Evolutionary conservation across 148 eudicot species (phyloP).

Genomic region (Nepenthes mirabilis): DNA sequence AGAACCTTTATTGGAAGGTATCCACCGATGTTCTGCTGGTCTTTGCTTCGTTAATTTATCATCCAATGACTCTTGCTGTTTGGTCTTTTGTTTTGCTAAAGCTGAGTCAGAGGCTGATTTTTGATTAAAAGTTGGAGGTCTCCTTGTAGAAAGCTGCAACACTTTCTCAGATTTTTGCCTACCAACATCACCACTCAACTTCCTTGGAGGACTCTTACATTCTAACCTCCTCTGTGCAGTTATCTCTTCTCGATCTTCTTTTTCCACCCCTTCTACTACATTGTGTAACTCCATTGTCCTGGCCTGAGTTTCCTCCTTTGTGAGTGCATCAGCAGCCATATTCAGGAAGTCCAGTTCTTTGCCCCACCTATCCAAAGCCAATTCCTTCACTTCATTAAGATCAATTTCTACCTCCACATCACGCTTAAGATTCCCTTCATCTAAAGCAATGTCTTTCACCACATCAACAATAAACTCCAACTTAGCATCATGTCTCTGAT

Average conservation of each 20-base stretch:
- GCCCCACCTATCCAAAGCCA: constrained; percentile 18
- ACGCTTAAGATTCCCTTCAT: constrained; percentile 12
- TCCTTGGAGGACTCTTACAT: constrained; percentile 32
- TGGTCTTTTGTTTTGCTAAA: constrained; percentile 28
- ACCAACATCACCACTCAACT: constrained; percentile 22
- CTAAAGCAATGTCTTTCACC: constrained; percentile 26
- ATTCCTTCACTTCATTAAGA: constrained; percentile 18
- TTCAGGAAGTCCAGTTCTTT: constrained; percentile 14
- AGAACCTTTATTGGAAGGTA: constrained; percentile 76
- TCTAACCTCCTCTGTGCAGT: constrained; percentile 26
- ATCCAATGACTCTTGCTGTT: constrained; percentile 31
- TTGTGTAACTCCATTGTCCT: constrained; percentile 8
- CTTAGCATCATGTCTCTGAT: constrained; percentile 16
- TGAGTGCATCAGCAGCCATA: constrained; percentile 16
- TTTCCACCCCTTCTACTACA: constrained; percentile 22
- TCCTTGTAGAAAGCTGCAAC: constrained; percentile 27
- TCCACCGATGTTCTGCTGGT: constrained; percentile 53
- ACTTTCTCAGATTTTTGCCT: constrained; percentile 44
- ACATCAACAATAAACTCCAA: constrained; percentile 7
- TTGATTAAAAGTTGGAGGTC: constrained; percentile 36
- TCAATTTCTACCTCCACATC: constrained; percentile 7
- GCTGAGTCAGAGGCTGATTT: constrained; percentile 47
- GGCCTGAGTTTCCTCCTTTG: constrained; percentile 16
- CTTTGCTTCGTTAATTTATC: constrained; percentile 41
- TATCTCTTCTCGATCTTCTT: constrained; percentile 21